These are phyloP conservation scores for Venturia carpophila DNA, from an alignment of 2,329 filamentous ascomycete species.

Conservation along the genomic window DNA sequence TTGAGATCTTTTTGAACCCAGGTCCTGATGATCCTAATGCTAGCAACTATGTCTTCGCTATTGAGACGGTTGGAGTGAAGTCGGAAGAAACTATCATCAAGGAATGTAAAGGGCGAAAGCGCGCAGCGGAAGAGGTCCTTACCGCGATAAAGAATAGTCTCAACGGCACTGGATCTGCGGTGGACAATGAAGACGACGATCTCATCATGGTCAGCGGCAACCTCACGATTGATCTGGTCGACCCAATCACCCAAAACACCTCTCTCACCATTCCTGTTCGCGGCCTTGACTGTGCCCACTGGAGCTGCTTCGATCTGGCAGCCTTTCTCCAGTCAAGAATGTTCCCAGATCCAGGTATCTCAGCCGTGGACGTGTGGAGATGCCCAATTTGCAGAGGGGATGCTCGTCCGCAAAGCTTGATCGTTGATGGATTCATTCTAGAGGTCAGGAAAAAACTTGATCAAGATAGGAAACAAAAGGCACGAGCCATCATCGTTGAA, in stretches of 20 bases:
- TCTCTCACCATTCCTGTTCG: slow-evolving; percentile 67
- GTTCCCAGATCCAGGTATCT: slow-evolving; percentile 18
- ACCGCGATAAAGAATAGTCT: slow-evolving; percentile 49
- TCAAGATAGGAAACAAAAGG: slow-evolving; percentile 40
- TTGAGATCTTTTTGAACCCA: slow-evolving; percentile 47
- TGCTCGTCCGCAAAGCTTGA: slow-evolving; percentile 62
- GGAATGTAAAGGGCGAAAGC: slow-evolving; percentile 24
- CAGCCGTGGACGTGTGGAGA: slow-evolving; percentile 64
- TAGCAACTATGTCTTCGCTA: slow-evolving; percentile 53
- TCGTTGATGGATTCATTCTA: slow-evolving; percentile 66
- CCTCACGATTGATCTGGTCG: slow-evolving; percentile 38
- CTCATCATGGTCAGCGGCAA: slow-evolving; percentile 34
- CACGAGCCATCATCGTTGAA: slow-evolving; percentile 55
- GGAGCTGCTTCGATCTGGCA: slow-evolving; percentile 84
- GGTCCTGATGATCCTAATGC: slow-evolving; percentile 21
- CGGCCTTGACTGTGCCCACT: slow-evolving; percentile 60
- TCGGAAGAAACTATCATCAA: slow-evolving; percentile 28
- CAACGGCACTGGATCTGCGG: slow-evolving; percentile 24
- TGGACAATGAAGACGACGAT: slow-evolving; percentile 45
- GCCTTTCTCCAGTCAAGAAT: slow-evolving; percentile 65
- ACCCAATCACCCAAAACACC: slow-evolving; percentile 37
- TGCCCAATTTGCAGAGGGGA: slow-evolving; percentile 79
- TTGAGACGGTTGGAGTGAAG: slow-evolving; percentile 60
- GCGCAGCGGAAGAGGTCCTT: slow-evolving; percentile 44
- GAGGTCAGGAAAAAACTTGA: slow-evolving; percentile 52